Evolutionary conservation across 345 rosid species (phyloP), one percentile per base, ranked within the genome.

Genomic region (Lumnitzera littorea): DNA sequence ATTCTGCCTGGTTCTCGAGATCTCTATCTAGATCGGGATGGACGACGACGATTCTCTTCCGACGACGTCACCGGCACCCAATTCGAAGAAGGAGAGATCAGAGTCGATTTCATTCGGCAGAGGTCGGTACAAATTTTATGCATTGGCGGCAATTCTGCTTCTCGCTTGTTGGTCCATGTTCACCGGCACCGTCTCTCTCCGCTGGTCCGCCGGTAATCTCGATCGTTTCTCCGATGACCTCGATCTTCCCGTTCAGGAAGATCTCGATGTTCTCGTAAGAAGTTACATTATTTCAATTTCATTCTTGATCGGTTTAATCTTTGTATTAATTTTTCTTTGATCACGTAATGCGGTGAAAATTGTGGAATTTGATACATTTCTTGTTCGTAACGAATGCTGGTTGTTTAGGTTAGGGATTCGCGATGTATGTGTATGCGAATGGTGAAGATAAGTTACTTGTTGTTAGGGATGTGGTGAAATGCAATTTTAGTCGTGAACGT

Each of bases 101-200:
- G 72, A 68, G 51, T 46, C 58, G 46, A 24, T 36, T 50, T 36
- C 49, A n/a, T 60, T 67, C 60, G 72, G 72, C 36, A 57, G 67
- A 50, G 67, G 72, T 57, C 56, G 67, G 57, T 68, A 68, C 63
- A 68, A 68, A 67, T 51, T 68, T 57, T 68, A 67, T 66, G 72
- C 67, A 23, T 48, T 68, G 58, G 72, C 67, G 46, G 72, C 72
- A 29, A 62, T 68, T 60, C 54, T 68, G 48, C 63, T 68, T 27
- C 72, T 68, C 20, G 72, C 72, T n/a, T 62, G 58, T 48, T 68
- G 72, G 72, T 68, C 72, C 55, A 68, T 68, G 72, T 51, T 68
- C 62, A 62, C 72, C 25, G 72, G 72, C 54, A 62, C 72, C 20
- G 67, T 68, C 63, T 56, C 72, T 29, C 72, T 68, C 63, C 62